Conservation (phyloP, 192 early-diverging fungal species). For the Coemansia sp. region DNA sequence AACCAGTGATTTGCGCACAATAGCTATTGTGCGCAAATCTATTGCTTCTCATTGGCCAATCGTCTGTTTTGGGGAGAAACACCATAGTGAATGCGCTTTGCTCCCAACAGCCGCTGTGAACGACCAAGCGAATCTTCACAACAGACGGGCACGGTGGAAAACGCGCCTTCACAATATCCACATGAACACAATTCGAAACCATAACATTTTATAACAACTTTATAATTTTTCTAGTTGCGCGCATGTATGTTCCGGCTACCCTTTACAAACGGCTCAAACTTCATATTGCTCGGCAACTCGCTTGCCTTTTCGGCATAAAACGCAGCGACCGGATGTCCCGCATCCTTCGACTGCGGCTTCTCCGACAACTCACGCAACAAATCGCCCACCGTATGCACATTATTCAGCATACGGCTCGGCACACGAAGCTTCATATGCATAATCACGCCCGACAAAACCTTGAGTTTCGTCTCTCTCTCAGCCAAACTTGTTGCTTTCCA, state of each 20-base stretch:
- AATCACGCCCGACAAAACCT: conserved; percentile 44
- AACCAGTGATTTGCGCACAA: too few species aligned
- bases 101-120: neutral
- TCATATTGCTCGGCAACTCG: conserved; percentile 49
- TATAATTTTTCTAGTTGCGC: conserved; percentile 24
- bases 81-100: neutral
- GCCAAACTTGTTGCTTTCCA: conserved; percentile 42
- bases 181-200: neutral
- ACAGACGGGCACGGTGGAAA: neutral
- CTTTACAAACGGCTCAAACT: conserved; percentile 49
- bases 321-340: conserved; percentile 43
- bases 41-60: neutral
- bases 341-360: conserved; percentile 39
- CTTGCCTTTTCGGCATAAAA: conserved; percentile 23
- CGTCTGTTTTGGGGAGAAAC: neutral
- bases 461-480: conserved; percentile 31
- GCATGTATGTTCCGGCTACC: conserved; percentile 43
- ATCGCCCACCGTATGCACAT: conserved; percentile 43
- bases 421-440: conserved; percentile 31
- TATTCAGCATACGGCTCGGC: conserved; percentile 43
- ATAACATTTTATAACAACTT: conserved; percentile 4
- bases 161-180: neutral
- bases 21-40: neutral
- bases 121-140: neutral
- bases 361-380: conserved; percentile 30